Evolutionary conservation across 345 rosid species (phyloP).

Genomic region (Gossypium turneri): DNA sequence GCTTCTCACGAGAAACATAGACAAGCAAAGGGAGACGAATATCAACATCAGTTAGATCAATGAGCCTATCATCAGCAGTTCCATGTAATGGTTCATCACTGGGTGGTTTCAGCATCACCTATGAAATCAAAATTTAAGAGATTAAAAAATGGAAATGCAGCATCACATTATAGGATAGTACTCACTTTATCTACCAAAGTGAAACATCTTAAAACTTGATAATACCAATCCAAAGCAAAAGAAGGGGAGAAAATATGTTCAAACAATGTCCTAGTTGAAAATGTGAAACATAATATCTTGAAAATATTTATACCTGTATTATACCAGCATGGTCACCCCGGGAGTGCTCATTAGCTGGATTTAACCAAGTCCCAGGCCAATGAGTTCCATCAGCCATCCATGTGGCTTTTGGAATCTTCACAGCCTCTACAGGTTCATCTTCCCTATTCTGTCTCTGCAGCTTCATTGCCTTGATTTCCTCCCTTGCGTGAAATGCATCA

Average conservation of each 20-base stretch:
- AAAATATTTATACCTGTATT: constrained; percentile 59
- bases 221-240: neutral
- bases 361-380: constrained; percentile 98
- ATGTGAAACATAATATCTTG: neutral
- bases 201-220: neutral
- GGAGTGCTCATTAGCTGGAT: constrained; percentile 64
- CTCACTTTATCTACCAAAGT: neutral
- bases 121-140: constrained; percentile 17
- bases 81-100: constrained; percentile 89
- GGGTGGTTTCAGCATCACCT: constrained; percentile 98
- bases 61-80: constrained; percentile 52
- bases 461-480: constrained; percentile 96
- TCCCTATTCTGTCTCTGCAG: constrained; percentile 72
- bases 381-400: constrained; percentile 99
- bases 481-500: constrained; percentile 93
- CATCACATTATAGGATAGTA: neutral
- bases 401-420: constrained; percentile 89
- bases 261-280: neutral
- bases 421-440: constrained; percentile 62
- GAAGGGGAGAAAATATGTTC: neutral
- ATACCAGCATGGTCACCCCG: constrained; percentile 90
- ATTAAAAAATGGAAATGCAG: constrained; percentile 5
- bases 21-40: constrained; percentile 97
- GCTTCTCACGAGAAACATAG: constrained; percentile 96
- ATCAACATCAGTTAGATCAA: constrained; percentile 79